These are phyloP conservation scores for Apiotrichum mycotoxinovorans DNA, from an alignment of 1,284 basidiomycete genomes.

Conservation along the genomic window DNA sequence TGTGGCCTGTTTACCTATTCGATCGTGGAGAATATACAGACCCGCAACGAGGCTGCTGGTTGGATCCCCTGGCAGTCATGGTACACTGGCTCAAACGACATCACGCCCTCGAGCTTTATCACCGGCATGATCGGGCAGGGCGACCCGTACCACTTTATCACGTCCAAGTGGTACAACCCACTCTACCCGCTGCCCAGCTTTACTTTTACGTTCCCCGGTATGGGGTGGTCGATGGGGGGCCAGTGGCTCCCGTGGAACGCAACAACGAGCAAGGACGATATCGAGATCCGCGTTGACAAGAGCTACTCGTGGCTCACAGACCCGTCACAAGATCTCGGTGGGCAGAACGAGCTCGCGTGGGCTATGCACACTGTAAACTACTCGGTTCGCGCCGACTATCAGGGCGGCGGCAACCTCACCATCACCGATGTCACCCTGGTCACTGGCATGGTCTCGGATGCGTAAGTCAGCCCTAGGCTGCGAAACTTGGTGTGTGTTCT, in stretches of 20 bases:
- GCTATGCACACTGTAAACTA: not conserved
- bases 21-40: not conserved
- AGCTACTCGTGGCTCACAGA: not conserved
- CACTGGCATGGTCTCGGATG: not conserved
- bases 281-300: conserved; percentile 34
- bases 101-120: not conserved
- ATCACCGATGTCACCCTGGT: not conserved
- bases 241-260: not conserved
- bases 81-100: not conserved
- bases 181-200: not conserved
- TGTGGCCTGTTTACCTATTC: not conserved
- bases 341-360: not conserved
- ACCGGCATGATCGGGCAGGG: not conserved
- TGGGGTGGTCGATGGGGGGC: not conserved
- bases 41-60: not conserved
- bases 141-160: not conserved
- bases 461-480: not conserved
- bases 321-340: not conserved
- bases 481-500: not conserved
- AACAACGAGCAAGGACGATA: not conserved
- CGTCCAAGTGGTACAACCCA: not conserved
- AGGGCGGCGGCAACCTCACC: not conserved
- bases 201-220: not conserved
- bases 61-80: not conserved
- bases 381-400: not conserved